Evolutionary conservation across 371 early-diverging fungal species (phyloP).

Genomic region (Circinella minor): DNA sequence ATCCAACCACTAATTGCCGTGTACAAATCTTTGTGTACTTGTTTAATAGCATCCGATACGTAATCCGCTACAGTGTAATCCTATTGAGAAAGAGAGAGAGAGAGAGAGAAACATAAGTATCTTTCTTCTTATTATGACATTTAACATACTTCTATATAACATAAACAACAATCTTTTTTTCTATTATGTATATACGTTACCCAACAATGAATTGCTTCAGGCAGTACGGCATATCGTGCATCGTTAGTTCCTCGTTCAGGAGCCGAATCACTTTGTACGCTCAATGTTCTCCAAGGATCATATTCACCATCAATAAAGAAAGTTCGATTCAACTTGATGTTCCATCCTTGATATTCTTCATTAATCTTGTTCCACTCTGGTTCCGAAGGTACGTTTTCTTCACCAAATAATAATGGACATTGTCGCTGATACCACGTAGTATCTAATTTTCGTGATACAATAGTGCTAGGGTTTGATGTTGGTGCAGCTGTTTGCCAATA

Average conservation of each 20-base stretch:
- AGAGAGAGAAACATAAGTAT: background rate
- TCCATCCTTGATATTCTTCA: slow-evolving; percentile 51
- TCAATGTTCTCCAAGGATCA: slow-evolving; percentile 45
- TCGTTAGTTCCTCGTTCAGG: slow-evolving; percentile 11
- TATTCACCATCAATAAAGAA: slow-evolving; percentile 63
- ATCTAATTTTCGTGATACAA: slow-evolving; percentile 50
- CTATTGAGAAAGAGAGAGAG: background rate
- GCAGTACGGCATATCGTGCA: slow-evolving; percentile 22
- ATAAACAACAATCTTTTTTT: too few relatives aligned
- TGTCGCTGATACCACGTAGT: slow-evolving; percentile 46
- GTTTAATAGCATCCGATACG: slow-evolving; percentile 11
- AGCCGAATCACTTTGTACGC: slow-evolving; percentile 28
- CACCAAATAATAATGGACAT: slow-evolving; percentile 53
- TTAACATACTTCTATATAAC: too few relatives aligned
- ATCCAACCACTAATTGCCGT: slow-evolving; percentile 18
- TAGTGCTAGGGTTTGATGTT: slow-evolving; percentile 26
- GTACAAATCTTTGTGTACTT: slow-evolving; percentile 12
- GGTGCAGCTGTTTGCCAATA: slow-evolving; percentile 44
- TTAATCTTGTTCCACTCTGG: slow-evolving; percentile 43
- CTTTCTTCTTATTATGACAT: too few relatives aligned
- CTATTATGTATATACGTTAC: slow-evolving; percentile 4
- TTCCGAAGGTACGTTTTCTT: slow-evolving; percentile 26
- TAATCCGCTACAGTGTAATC: slow-evolving; percentile 23
- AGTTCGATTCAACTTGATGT: slow-evolving; percentile 49
- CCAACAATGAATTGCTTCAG: slow-evolving; percentile 30